Evolutionary conservation across 2,329 filamentous ascomycete genomes (phyloP), one percentile per base, ranked within the genome.

Genomic region (Apiospora saccharicola): DNA sequence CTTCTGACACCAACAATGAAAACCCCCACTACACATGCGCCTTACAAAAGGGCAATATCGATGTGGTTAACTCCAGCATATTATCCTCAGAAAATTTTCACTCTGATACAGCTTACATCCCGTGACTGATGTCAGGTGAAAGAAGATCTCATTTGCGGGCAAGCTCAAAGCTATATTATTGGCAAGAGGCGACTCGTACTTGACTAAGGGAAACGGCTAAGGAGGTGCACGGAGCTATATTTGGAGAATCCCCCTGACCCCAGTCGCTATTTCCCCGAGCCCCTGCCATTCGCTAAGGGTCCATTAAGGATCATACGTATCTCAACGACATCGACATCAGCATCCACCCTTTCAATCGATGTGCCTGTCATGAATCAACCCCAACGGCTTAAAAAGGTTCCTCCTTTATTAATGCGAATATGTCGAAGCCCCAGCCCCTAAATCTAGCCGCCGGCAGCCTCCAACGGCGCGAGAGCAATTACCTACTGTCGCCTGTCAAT

Each of bases 401-500:
- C n/a, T n/a, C 14, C 19, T 37, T n/a, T 24, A 41, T 64, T 64
- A 8, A 41, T 64, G n/a, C 34, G 3, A 64, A 37, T 5, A 64
- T 64, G 57, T 37, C 57, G 57, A n/a, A 12, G 53, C 53, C 53
- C 7, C 34, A 24, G 37, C 43, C 67, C 19, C 6, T 68, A 8
- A 47, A 47, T 4, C n/a, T 22, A 5, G n/a, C 3, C 26, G 24
- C 16, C 19, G 49, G 53, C 19, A 7, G 30, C n/a, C n/a, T 30
- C 43, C 67, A 46, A 34, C 24, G 43, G 41, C 67, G 41, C 41
- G 67, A 47, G 19, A 68, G 26, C 53, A 61, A 61, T 34, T 34
- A 47, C 13, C 86, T 93, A 68, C 88, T 93, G 67, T 92, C 90
- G 16, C 90, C 91, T 53, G 81, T 85, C 74, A 87, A 85, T 68